A percentile compares a stretch with the other conserved stretches of the same genome.
phyloP scores from a whole-genome alignment of 2,329 filamentous ascomycete species.

The Sclerotinia minor region DNA sequence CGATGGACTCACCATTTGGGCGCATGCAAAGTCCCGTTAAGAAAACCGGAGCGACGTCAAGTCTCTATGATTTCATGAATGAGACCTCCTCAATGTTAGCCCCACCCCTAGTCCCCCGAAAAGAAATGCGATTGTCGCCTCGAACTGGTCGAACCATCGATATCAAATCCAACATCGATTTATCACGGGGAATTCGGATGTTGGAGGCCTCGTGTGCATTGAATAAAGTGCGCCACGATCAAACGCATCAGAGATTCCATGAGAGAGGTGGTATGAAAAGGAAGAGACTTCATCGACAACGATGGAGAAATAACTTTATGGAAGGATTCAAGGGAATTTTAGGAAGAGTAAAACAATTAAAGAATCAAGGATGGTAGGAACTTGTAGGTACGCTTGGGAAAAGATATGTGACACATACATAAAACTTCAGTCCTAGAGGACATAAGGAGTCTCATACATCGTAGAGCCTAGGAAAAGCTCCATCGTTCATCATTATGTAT shows the following conservation, averaged over 20 bases:
- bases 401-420: constrained; percentile 25
- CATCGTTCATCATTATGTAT: constrained; percentile 12
- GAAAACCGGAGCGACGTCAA: not conserved
- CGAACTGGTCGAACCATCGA: constrained; percentile 35
- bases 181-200: constrained; percentile 34
- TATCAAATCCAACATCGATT: constrained; percentile 33
- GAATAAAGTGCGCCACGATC: constrained; percentile 61
- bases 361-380: constrained; percentile 74
- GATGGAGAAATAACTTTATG: constrained; percentile 71
- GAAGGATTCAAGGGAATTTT: constrained; percentile 66
- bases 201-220: constrained; percentile 47
- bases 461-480: not conserved
- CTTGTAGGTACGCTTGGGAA: not conserved
- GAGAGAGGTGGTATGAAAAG: constrained; percentile 74
- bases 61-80: constrained; percentile 12
- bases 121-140: constrained; percentile 35
- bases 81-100: not conserved
- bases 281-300: constrained; percentile 69
- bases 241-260: constrained; percentile 64
- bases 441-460: not conserved
- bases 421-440: not conserved
- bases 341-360: constrained; percentile 65
- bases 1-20: not conserved
- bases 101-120: not conserved
- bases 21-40: not conserved